A percentile compares a stretch with the other conserved stretches of the same genome.
These are phyloP conservation scores for Microdochium paspali DNA, from an alignment of 2,329 filamentous ascomycete species.

Conservation along the genomic window DNA sequence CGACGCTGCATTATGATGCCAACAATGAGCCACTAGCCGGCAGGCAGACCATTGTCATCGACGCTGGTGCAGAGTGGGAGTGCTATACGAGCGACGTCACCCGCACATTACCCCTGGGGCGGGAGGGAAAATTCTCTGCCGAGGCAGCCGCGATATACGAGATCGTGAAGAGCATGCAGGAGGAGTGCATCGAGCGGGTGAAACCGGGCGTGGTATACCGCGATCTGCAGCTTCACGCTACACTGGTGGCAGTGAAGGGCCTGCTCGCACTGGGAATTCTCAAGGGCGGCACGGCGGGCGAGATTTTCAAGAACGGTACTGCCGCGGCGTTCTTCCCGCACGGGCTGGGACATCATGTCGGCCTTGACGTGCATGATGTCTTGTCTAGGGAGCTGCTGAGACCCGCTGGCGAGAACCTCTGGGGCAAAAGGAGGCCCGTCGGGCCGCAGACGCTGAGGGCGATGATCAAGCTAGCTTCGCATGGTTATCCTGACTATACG, in stretches of 20 bases:
- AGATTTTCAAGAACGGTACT: slow-evolving; percentile 43
- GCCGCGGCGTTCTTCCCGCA: slow-evolving; percentile 58
- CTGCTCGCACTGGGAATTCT: slow-evolving; percentile 66
- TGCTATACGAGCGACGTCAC: slow-evolving; percentile 89
- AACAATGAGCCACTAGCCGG: slow-evolving; percentile 67
- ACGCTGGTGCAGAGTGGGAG: slow-evolving; percentile 78
- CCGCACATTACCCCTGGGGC: slow-evolving; percentile 68
- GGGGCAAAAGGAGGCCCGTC: slow-evolving; percentile 19
- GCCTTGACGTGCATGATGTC: slow-evolving; percentile 53
- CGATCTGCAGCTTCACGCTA: slow-evolving; percentile 64
- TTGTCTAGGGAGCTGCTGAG: slow-evolving; percentile 18
- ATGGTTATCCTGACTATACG: slow-evolving; percentile 2
- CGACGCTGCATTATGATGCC: slow-evolving; percentile 75
- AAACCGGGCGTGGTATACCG: slow-evolving; percentile 62
- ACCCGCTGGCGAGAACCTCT: slow-evolving; percentile 18
- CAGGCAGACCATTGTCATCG: slow-evolving; percentile 69
- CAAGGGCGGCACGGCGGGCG: slow-evolving; percentile 45
- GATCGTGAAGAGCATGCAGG: slow-evolving; percentile 75
- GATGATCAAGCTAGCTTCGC: slow-evolving; percentile 16
- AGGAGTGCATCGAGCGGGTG: slow-evolving; percentile 58
- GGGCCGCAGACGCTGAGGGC: slow-evolving; percentile 17
- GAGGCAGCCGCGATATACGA: slow-evolving; percentile 68
- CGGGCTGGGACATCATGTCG: slow-evolving; percentile 55
- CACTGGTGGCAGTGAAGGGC: slow-evolving; percentile 61
- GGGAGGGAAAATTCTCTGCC: slow-evolving; percentile 41